Evolutionary conservation across 106 monocot species (phyloP).

Genomic region (Phalaenopsis equestris): DNA sequence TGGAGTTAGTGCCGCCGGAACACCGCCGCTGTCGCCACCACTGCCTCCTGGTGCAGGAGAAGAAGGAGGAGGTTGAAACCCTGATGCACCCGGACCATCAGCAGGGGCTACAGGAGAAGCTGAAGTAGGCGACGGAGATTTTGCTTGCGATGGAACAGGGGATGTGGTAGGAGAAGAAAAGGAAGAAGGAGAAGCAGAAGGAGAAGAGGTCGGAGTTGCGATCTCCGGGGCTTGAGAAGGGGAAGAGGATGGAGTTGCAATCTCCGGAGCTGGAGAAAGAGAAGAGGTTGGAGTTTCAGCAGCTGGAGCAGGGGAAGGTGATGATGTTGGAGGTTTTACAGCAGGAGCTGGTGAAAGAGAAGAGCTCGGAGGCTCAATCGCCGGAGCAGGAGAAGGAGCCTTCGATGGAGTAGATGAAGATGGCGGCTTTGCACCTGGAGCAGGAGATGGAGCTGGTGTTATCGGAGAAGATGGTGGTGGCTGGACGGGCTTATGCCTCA

Average conservation of each 20-base stretch:
- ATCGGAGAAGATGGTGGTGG: background rate
- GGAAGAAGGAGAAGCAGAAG: background rate
- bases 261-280: background rate
- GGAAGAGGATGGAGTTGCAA: constrained; percentile 13
- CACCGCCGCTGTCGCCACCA: background rate
- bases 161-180: background rate
- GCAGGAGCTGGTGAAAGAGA: background rate
- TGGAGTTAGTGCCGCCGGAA: background rate
- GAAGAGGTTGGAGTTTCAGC: background rate
- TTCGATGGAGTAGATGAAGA: background rate
- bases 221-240: background rate
- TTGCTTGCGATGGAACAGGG: background rate
- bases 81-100: background rate
- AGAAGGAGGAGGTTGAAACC: background rate
- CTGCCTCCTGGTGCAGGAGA: background rate
- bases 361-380: background rate
- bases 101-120: background rate
- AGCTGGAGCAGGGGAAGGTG: background rate
- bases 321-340: background rate
- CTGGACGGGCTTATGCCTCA: background rate
- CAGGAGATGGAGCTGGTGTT: background rate
- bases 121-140: background rate
- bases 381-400: background rate
- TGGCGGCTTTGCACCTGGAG: background rate
- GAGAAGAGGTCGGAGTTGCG: background rate